Base-by-base conservation (phyloP, 495 filamentous ascomycete species). In the Trichoderma erinaceum region DNA sequence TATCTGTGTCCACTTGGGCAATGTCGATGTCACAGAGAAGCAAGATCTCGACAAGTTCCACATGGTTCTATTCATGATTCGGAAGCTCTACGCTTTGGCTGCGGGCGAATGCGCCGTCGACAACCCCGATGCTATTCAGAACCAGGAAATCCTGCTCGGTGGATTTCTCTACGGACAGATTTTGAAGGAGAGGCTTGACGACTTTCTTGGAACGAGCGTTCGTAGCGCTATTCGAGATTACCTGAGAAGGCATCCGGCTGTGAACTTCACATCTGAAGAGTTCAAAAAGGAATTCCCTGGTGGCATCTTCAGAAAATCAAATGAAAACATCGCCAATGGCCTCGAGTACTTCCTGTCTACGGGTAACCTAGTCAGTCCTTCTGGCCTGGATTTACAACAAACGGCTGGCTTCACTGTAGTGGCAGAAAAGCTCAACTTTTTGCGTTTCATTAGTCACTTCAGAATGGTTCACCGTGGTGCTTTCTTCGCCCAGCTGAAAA, bases 401-500 rank as follows among this genome's bases (percentile, higher is more conserved):
- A 86, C 88, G 0, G 96, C 95, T 35, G 95, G 95, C 68, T 99
- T 95, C 78, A 96, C 91, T 0, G 91, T 99, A 46, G 94, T 97
- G 67, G 95, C 95, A 4, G 95, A 99, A 78, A 98, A 98, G 83
- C 93, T 98, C 74, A 99, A 99, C 82, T 99, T 98, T 81, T 89
- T 96, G 73, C 90, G 95, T 71, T 99, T 99, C 80, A 96, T 99
- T 80, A 94, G 91, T 81, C 95, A 99, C 76, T 99, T 99, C 83
- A 92, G 95, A 65, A 97, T 97, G 92, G 92, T 99, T 69, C 95
- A 99, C 78, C 85, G 95, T 88, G 95, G 95, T 79, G 95, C 91
- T 78, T 98, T 99, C 86, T 98, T 99, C 78, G 94, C 95, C 11
- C 90, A 97, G 73, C 76, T 99, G 71, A 99, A 98, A 78, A 99